These are phyloP conservation scores for Aphanomyces stellatus DNA, from an alignment of 352 stramenopile genomes.

Conservation along the genomic window DNA sequence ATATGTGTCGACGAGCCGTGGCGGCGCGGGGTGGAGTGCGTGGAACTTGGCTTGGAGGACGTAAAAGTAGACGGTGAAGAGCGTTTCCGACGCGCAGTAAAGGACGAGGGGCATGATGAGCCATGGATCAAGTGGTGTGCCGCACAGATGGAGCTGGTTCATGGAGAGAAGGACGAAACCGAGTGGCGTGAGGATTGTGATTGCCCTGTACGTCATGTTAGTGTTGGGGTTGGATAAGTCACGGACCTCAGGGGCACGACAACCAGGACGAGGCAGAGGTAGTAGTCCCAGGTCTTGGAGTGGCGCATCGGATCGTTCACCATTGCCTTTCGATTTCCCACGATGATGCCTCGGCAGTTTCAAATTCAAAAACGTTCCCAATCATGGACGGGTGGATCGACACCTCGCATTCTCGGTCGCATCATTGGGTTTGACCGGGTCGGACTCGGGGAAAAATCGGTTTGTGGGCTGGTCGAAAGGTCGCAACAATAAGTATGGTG, in stretches of 20 bases:
- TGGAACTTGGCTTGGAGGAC: background rate
- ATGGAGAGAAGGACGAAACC: background rate
- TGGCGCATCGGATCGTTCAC: background rate
- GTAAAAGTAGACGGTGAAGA: background rate
- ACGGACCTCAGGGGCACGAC: background rate
- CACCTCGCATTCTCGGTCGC: too few relatives aligned
- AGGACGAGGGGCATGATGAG: background rate
- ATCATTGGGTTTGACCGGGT: too few relatives aligned
- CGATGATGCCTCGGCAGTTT: too few relatives aligned
- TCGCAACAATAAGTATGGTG: too few relatives aligned
- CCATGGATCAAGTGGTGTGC: background rate
- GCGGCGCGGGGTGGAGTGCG: background rate
- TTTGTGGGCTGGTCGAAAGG: too few relatives aligned
- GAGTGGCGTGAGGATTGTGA: background rate
- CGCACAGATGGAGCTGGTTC: background rate
- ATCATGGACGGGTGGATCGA: too few relatives aligned
- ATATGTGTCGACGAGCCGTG: background rate
- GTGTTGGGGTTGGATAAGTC: background rate
- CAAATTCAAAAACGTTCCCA: too few relatives aligned
- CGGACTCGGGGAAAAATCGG: too few relatives aligned
- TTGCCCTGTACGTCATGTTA: background rate
- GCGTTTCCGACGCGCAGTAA: slow-evolving; percentile 1
- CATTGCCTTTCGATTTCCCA: too few relatives aligned
- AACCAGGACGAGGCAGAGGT: background rate
- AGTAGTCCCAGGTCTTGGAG: background rate